Percentiles rank a stretch among this genome's conserved stretches.
Evolutionary conservation across 805 yeast genomes (phyloP).

Genomic region (Candida awuae): DNA sequence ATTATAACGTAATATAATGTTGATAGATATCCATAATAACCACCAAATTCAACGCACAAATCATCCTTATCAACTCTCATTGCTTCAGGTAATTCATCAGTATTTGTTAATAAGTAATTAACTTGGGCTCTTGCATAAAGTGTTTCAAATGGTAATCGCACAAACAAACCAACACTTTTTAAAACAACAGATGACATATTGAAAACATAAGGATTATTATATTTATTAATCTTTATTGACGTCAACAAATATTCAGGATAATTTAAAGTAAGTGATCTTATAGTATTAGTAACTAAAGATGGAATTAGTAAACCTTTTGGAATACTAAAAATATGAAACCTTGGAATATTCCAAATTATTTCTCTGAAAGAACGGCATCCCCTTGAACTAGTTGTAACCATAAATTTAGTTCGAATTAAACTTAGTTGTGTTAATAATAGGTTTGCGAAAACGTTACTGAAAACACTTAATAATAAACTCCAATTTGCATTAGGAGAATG

Average conservation of each 20-base stretch:
- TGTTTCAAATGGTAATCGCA: constrained; percentile 83
- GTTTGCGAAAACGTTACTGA: constrained; percentile 68
- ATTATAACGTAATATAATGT: constrained; percentile 42
- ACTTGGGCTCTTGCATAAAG: constrained; percentile 79
- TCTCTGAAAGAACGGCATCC: constrained; percentile 63
- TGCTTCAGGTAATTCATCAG: constrained; percentile 30
- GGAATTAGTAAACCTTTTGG: constrained; percentile 61
- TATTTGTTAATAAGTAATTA: constrained; percentile 41
- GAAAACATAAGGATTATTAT: constrained; percentile 52
- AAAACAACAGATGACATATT: constrained; percentile 51
- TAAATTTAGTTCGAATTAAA: constrained; percentile 67
- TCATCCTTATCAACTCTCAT: constrained; percentile 40
- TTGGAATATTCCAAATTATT: constrained; percentile 45
- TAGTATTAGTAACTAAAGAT: constrained; percentile 34
- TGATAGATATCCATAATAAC: constrained; percentile 46
- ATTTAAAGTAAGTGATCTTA: constrained; percentile 24
- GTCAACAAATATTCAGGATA: constrained; percentile 49
- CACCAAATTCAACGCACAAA: constrained; percentile 52
- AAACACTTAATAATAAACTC: constrained; percentile 58
- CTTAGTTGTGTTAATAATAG: constrained; percentile 73
- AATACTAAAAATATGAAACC: constrained; percentile 32
- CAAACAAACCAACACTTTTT: constrained; percentile 59
- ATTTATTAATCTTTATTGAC: constrained; percentile 57
- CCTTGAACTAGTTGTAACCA: constrained; percentile 44
- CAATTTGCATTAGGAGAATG: constrained; percentile 70